phyloP scores from a whole-genome alignment of 2,329 filamentous ascomycete species.

The Paracamarosporium sp. region DNA sequence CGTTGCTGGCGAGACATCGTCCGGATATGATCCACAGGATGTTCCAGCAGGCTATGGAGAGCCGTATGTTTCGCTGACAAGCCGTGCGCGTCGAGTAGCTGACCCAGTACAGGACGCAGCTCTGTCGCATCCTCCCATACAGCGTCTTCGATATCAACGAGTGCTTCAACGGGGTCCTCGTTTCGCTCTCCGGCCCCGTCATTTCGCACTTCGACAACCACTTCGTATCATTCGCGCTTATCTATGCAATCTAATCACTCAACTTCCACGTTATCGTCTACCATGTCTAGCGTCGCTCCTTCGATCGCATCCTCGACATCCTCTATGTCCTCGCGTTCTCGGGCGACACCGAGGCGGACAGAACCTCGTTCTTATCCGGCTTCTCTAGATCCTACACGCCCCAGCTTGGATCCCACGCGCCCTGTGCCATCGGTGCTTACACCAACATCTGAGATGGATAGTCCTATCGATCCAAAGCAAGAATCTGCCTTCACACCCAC shows the following conservation, averaged over 20 bases:
- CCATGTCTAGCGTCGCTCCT: slow-evolving; percentile 34
- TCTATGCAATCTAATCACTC: slow-evolving; percentile 44
- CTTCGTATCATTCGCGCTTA: slow-evolving; percentile 40
- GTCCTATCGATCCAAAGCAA: slow-evolving; percentile 36
- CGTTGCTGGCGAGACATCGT: slow-evolving; percentile 41
- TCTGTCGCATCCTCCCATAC: slow-evolving; percentile 32
- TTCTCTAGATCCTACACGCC: slow-evolving; percentile 41
- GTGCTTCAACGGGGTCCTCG: slow-evolving; percentile 29
- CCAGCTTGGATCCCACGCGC: slow-evolving; percentile 38
- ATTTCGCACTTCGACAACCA: slow-evolving; percentile 30
- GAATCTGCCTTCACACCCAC: slow-evolving; percentile 39
- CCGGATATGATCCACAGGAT: slow-evolving; percentile 46
- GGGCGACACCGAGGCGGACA: slow-evolving; percentile 27
- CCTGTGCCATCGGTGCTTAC: slow-evolving; percentile 38
- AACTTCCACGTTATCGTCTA: slow-evolving; percentile 32
- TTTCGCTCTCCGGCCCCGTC: slow-evolving; percentile 39
- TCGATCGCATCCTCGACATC: slow-evolving; percentile 40
- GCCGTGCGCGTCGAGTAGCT: slow-evolving; percentile 17
- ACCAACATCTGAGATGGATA: slow-evolving; percentile 38
- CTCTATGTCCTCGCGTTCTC: slow-evolving; percentile 38
- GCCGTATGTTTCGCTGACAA: slow-evolving; percentile 31
- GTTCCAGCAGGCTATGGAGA: slow-evolving; percentile 45
- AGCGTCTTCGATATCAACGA: slow-evolving; percentile 17
- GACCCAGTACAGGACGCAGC: slow-evolving; percentile 37
- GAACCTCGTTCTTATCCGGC: slow-evolving; percentile 44